Evolutionary conservation across 129 eudicot genomes (phyloP).

Genomic region (Tagetes erecta): DNA sequence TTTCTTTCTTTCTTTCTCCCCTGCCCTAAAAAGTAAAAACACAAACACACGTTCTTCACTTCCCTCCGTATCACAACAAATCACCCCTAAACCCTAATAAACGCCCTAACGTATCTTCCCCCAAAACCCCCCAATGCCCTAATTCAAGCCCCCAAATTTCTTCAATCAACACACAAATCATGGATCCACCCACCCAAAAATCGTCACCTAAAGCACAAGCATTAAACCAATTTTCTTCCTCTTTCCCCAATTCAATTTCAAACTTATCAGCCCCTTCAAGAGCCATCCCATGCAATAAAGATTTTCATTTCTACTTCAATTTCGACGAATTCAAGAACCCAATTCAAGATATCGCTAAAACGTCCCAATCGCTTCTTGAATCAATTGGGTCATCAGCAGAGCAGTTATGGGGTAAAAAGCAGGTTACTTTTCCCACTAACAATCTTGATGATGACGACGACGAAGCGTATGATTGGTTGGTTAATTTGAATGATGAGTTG

Average conservation of each 20-base stretch:
- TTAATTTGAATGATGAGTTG: conserved; percentile 57
- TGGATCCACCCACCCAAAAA: conserved; percentile 37
- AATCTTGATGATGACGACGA: conserved; percentile 39
- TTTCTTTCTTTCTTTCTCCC: neutral
- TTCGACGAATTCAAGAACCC: conserved; percentile 60
- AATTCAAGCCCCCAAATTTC: conserved; percentile 22
- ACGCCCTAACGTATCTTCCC: conserved; percentile 24
- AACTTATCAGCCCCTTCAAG: conserved; percentile 62
- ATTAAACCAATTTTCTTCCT: conserved; percentile 26
- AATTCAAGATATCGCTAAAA: conserved; percentile 30
- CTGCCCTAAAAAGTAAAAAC: conserved; percentile 19
- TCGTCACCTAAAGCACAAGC: conserved; percentile 29
- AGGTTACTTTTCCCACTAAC: conserved; percentile 36
- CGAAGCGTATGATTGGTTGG: conserved; percentile 58
- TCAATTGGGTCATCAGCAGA: conserved; percentile 40
- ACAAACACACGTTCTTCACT: conserved; percentile 25
- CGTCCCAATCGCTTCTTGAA: conserved; percentile 39
- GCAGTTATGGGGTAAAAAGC: conserved; percentile 41
- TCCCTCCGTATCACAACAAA: conserved; percentile 6
- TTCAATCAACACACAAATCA: conserved; percentile 12
- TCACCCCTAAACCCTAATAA: conserved; percentile 34
- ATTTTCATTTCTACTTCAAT: conserved; percentile 60
- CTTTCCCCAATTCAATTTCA: conserved; percentile 44
- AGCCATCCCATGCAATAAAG: conserved; percentile 57
- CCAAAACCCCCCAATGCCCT: conserved; percentile 34